Base-by-base conservation (phyloP, 1,139 yeast species). In the Candida gigantensis region DNA sequence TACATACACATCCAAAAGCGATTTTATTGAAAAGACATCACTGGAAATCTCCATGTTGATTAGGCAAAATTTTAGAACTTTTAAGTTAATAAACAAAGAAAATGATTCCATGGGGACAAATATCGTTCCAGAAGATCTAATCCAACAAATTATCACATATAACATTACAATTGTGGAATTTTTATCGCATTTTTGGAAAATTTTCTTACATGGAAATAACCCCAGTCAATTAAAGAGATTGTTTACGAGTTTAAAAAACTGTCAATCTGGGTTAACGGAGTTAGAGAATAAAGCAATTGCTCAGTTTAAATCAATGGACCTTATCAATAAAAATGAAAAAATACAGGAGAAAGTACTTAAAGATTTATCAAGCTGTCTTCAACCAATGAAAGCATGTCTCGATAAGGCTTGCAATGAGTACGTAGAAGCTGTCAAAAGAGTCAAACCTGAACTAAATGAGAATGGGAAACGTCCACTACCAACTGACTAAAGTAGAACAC, bases 1-100 rank as follows among this genome's bases (percentile, higher is more conserved):
- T n/a, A 69, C 74, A 0, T 65, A 63, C 37, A 44, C 39, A 36
- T 43, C 58, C 15, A 53, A 62, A 50, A 44, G 60, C 42, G 51
- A 62, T 42, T 64, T 71, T 15, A 72, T 78, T 9, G 69, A 69
- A 32, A 72, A 72, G 23, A 69, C 84, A 0, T 65, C 75, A 6
- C 56, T 52, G 28, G 80, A 78, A 33, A 74, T 82, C 8, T 64
- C 72, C 10, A 57, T 55, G 4, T 65, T 81, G 17, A 76, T 81
- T 12, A 75, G 75, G 50, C 69, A 72, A 36, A 83, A 82, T 51
- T 74, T 79, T 31, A 75, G 59, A 35, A 46, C 56, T 2, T 59
- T 44, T 37, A 57, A 48, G 39, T 42, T 52, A 24, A 42, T 46
- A 6, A 41, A 44, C 26, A 39, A 39, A 34, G 44, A 37, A 20